These are phyloP conservation scores for Prunus campanulata DNA, from an alignment of 306 rosid species.

Conservation along the genomic window DNA sequence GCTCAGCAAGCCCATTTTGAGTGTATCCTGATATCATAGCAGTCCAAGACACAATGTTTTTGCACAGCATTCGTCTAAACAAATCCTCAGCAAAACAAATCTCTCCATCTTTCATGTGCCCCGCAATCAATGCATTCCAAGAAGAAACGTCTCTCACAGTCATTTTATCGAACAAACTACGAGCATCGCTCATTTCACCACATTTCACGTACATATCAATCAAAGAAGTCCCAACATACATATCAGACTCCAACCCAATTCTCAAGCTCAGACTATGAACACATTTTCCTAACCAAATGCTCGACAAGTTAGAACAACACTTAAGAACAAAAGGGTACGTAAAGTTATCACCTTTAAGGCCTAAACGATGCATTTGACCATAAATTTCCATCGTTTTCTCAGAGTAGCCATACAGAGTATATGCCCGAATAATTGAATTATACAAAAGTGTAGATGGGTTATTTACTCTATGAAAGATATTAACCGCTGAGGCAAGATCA, in stretches of 20 bases:
- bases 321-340: slow-evolving; percentile 28
- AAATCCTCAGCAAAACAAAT: slow-evolving; percentile 20
- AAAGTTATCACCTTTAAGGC: slow-evolving; percentile 25
- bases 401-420: slow-evolving; percentile 11
- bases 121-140: slow-evolving; percentile 32
- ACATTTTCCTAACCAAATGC: slow-evolving; percentile 20
- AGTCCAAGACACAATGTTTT: slow-evolving; percentile 29
- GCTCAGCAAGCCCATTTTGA: slow-evolving; percentile 25
- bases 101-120: slow-evolving; percentile 29
- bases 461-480: neutral
- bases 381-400: slow-evolving; percentile 10
- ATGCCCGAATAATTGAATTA: slow-evolving; percentile 27
- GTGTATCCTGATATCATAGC: slow-evolving; percentile 28
- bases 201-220: slow-evolving; percentile 32
- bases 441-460: slow-evolving; percentile 19
- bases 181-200: slow-evolving; percentile 19
- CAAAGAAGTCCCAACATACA: slow-evolving; percentile 28
- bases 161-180: slow-evolving; percentile 20
- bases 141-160: slow-evolving; percentile 11
- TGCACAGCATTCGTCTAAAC: slow-evolving; percentile 11
- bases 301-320: slow-evolving; percentile 8
- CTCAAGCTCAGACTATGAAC: slow-evolving; percentile 24
- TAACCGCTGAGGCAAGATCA: slow-evolving; percentile 20
- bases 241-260: slow-evolving; percentile 21
- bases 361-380: slow-evolving; percentile 16